Percentiles rank a stretch among this genome's conserved stretches.
Evolutionary conservation across 1,284 basidiomycete genomes (phyloP).

Genomic region (Sparassis latifolia): DNA sequence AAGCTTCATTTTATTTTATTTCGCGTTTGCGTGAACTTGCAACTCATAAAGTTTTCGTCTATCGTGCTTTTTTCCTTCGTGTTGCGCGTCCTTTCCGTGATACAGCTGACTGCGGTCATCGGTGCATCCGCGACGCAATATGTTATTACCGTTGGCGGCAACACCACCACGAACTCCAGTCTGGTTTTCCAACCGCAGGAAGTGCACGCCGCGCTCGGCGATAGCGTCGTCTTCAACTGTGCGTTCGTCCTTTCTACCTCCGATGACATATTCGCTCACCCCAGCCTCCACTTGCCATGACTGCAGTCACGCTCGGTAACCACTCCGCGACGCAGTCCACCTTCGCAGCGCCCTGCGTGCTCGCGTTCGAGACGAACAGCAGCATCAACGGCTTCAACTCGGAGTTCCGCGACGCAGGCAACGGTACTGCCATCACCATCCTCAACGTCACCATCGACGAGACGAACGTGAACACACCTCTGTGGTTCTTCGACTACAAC

Average conservation of each 20-base stretch:
- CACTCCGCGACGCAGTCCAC: conserved; percentile 51
- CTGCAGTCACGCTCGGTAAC: conserved; percentile 46
- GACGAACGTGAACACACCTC: conserved; percentile 35
- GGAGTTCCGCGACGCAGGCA: conserved; percentile 39
- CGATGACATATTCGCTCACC: neutral
- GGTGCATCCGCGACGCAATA: conserved; percentile 30
- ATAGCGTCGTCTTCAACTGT: conserved; percentile 54
- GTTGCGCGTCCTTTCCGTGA: neutral
- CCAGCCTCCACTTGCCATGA: neutral
- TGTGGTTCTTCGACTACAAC: conserved; percentile 57
- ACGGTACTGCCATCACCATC: conserved; percentile 40
- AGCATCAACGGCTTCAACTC: conserved; percentile 56
- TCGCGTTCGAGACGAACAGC: conserved; percentile 36
- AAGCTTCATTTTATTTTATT: too few relatives aligned
- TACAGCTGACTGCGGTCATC: conserved; percentile 16
- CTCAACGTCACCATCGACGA: conserved; percentile 36
- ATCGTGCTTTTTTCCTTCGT: too few relatives aligned
- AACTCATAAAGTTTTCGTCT: too few relatives aligned
- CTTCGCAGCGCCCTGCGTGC: conserved; percentile 46
- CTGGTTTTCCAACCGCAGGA: conserved; percentile 40
- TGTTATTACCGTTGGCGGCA: conserved; percentile 41
- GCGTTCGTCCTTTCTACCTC: conserved; percentile 6
- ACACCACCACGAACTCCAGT: conserved; percentile 35
- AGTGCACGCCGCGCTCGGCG: conserved; percentile 39
- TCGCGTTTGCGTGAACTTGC: too few relatives aligned